Evolutionary conservation across 805 yeast genomes (phyloP).

Genomic region (Candida multigemmis): DNA sequence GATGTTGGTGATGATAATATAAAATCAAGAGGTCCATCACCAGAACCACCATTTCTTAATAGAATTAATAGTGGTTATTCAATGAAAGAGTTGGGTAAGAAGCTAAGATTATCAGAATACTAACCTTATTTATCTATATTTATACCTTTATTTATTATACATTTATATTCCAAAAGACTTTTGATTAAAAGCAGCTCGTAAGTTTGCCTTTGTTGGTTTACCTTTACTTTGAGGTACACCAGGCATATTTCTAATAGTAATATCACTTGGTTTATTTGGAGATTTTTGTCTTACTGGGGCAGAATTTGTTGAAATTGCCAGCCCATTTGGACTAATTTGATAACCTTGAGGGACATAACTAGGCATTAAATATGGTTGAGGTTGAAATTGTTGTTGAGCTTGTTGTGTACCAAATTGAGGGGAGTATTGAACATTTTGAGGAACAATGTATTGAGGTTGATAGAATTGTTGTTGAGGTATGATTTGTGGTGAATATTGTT

Average conservation of each 20-base stretch:
- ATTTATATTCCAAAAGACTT: constrained; percentile 55
- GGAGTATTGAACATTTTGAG: constrained; percentile 3
- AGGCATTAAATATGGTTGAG: constrained; percentile 1
- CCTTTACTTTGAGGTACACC: constrained; percentile 27
- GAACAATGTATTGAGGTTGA: constrained; percentile 2
- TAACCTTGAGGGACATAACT: constrained; percentile 1
- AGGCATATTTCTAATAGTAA: constrained; percentile 39
- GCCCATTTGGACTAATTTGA: background rate
- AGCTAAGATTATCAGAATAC: constrained; percentile 55
- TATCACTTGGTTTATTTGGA: constrained; percentile 18
- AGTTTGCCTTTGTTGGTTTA: constrained; percentile 41
- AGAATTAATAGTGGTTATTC: constrained; percentile 30
- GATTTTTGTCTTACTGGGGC: constrained; percentile 3
- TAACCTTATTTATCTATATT: constrained; percentile 11
- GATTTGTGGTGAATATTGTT: constrained; percentile 2
- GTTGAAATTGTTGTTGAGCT: constrained; percentile 2
- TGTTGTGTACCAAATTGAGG: too few species aligned
- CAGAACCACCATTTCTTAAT: constrained; percentile 41
- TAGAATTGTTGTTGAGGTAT: constrained; percentile 2
- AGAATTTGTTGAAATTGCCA: constrained; percentile 4
- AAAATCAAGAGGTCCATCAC: constrained; percentile 48
- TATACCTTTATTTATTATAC: constrained; percentile 5
- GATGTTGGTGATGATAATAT: constrained; percentile 47
- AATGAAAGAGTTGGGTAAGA: constrained; percentile 53
- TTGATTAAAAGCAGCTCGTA: constrained; percentile 56